Base-by-base conservation (phyloP, 257 asterid genomes). In the Cynanchum wilfordii region DNA sequence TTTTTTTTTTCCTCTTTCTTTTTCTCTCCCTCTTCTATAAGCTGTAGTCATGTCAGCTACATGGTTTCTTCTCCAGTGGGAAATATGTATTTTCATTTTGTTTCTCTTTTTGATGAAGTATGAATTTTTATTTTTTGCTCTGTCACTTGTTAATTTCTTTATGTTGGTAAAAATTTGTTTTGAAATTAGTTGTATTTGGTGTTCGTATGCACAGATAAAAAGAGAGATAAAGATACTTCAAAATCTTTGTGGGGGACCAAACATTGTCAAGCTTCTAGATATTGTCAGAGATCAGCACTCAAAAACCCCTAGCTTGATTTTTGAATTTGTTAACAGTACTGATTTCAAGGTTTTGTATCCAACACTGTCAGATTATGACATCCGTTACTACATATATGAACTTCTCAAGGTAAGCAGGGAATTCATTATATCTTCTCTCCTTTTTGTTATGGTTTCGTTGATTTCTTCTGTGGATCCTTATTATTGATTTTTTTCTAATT, bases 171-270 rank as follows among this genome's bases (percentile, higher is more conserved):
- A 63, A 16, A 68, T 65, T 60, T 54, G 17, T 27, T 6, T 66
- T 22, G 20, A 33, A n/a, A 5, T 33, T 54, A 10, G 69, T 68
- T 73, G 45, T 42, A 7, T 60, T 67, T 19, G 22, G 10, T 47
- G 60, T 17, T 65, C 47, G 70, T 45, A 8, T 74, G 47, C 73
- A 84, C 73, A 84, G 87, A 84, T 84, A 72, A 84, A 81, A 72
- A 81, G 87, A 74, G 87, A 84, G 77, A 79, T 84, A 65, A 84
- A 84, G 75, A 81, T 84, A 59, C 72, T 84, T 76, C 87, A 81
- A 68, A 84, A 81, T 63, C 87, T 83, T 54, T 80, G 77, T 54
- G 87, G 87, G 30, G 87, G 87, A 63, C 77, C 87, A 40, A 83
- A 83, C 66, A 68, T 83, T 11, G 83, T 83, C 71, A 78, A 80